phyloP scores from a whole-genome alignment of 2,329 filamentous ascomycete species.

The Hortaea sp. region DNA sequence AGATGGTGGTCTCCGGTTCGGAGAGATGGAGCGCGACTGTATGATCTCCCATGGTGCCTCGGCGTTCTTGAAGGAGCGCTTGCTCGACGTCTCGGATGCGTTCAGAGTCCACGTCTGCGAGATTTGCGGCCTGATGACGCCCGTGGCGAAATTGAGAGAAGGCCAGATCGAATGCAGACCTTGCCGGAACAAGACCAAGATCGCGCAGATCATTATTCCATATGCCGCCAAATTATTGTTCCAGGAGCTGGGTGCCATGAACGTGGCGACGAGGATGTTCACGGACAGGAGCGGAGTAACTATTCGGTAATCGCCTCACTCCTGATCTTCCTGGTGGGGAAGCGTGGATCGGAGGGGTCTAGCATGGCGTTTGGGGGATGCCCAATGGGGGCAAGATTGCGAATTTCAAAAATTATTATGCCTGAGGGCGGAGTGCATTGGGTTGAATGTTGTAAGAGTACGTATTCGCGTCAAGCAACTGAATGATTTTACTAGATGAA shows the following conservation, averaged over 20 bases:
- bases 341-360: no score
- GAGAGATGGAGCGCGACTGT: slow-evolving; percentile 99
- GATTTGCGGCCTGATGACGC: slow-evolving; percentile 97
- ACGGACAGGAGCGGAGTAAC: slow-evolving; percentile 41
- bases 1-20: slow-evolving; percentile 96
- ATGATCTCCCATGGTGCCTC: slow-evolving; percentile 99
- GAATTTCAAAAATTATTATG: no score
- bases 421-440: no score
- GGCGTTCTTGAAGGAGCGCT: slow-evolving; percentile 89
- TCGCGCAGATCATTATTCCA: slow-evolving; percentile 94
- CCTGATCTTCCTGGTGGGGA: no score
- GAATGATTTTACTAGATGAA: no score
- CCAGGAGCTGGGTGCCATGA: slow-evolving; percentile 97
- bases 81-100: slow-evolving; percentile 95
- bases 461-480: no score
- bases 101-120: slow-evolving; percentile 98
- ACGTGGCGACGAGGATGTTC: slow-evolving; percentile 96
- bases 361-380: no score
- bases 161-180: slow-evolving; percentile 93
- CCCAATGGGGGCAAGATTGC: no score
- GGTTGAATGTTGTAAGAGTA: no score
- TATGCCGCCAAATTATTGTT: slow-evolving; percentile 97
- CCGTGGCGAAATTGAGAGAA: slow-evolving; percentile 94
- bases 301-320: slow-evolving; percentile 13
- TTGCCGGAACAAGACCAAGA: slow-evolving; percentile 98